phyloP scores from a whole-genome alignment of 192 early-diverging fungal genomes.

The Mortierella antarctica region DNA sequence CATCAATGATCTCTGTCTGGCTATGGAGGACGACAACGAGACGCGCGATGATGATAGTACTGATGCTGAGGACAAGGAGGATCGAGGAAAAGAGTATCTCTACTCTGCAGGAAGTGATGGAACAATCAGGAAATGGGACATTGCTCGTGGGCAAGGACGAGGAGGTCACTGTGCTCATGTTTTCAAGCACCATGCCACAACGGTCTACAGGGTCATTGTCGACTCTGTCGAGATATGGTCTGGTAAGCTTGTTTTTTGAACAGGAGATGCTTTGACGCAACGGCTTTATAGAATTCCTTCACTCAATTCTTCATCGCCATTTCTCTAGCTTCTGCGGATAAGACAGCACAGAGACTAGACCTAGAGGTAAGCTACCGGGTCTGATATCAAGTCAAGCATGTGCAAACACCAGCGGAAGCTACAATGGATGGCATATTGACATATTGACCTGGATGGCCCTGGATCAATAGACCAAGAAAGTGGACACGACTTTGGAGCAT shows the following conservation, averaged over 20 bases:
- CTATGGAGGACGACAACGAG: constrained; percentile 41
- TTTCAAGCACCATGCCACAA: constrained; percentile 83
- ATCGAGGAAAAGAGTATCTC: constrained; percentile 59
- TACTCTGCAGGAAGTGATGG: constrained; percentile 76
- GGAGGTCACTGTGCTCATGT: constrained; percentile 55
- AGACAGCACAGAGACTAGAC: constrained; percentile 89
- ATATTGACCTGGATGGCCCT: not conserved
- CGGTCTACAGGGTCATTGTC: constrained; percentile 72
- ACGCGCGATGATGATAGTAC: constrained; percentile 12
- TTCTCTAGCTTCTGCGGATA: constrained; percentile 86
- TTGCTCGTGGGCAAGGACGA: constrained; percentile 47
- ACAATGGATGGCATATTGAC: no score
- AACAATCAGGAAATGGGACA: constrained; percentile 73
- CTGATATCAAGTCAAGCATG: no score
- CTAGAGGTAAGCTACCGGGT: constrained; percentile 63
- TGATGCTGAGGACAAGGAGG: constrained; percentile 36
- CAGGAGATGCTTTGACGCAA: not conserved
- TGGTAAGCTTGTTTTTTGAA: constrained; percentile 48
- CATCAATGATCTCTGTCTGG: constrained; percentile 43
- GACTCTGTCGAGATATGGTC: constrained; percentile 83
- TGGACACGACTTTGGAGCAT: constrained; percentile 83
- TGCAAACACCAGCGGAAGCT: no score
- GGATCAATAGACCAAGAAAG: constrained; percentile 65
- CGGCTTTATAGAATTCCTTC: not conserved
- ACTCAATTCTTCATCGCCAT: constrained; percentile 1